phyloP scores from a whole-genome alignment of 495 filamentous ascomycete species.

The Trichocladium antarcticum region DNA sequence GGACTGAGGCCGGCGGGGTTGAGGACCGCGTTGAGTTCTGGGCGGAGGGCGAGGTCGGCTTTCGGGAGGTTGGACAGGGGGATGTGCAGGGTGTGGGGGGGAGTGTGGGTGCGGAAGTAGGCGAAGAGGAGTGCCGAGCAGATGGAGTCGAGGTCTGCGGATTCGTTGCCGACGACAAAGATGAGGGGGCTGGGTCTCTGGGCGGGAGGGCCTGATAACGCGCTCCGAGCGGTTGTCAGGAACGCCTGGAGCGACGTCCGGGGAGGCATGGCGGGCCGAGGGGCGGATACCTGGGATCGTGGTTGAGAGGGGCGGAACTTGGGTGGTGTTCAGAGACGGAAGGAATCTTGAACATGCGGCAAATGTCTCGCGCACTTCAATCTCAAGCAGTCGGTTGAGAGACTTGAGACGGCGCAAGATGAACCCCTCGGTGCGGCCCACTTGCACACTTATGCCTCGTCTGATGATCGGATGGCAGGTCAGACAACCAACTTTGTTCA shows the following conservation, averaged over 20 bases:
- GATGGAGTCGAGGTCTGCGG: constrained; percentile 85
- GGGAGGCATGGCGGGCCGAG: constrained; percentile 7
- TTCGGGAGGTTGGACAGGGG: constrained; percentile 69
- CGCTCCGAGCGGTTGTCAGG: constrained; percentile 30
- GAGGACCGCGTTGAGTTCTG: constrained; percentile 60
- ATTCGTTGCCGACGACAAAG: constrained; percentile 65
- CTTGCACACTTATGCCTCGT: too few species aligned
- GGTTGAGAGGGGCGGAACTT: too few species aligned
- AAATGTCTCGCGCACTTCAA: too few species aligned
- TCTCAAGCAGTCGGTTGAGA: too few species aligned
- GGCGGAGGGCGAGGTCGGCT: constrained; percentile 59
- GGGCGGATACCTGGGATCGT: too few species aligned
- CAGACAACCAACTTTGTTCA: too few species aligned
- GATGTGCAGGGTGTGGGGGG: constrained; percentile 50
- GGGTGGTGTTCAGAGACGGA: too few species aligned
- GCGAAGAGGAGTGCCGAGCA: constrained; percentile 75
- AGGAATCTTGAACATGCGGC: too few species aligned
- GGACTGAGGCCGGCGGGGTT: constrained; percentile 30
- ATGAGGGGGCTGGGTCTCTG: constrained; percentile 36
- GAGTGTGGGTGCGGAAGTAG: constrained; percentile 55
- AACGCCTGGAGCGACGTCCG: constrained; percentile 28
- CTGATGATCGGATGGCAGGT: neutral
- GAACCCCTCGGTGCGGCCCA: too few species aligned
- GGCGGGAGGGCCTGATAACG: constrained; percentile 27
- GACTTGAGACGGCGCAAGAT: too few species aligned